Evolutionary conservation across 306 rosid genomes (phyloP).

Genomic region (Senna siamea): DNA sequence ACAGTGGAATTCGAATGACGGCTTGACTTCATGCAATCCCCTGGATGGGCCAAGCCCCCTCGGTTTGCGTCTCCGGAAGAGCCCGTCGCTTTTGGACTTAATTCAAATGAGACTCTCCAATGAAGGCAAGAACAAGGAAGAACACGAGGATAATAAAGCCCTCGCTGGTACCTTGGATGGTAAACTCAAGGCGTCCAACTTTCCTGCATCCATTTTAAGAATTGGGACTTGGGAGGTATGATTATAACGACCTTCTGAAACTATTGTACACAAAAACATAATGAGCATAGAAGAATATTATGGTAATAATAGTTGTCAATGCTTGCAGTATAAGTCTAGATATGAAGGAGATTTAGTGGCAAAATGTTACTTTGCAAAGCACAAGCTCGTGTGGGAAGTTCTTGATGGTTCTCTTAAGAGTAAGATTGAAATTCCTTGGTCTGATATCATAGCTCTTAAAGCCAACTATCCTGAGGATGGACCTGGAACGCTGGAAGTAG

Average conservation of each 20-base stretch:
- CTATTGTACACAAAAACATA: background rate
- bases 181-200: conserved; percentile 81
- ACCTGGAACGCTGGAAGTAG: conserved; percentile 69
- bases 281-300: background rate
- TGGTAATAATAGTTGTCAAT: conserved; percentile 13
- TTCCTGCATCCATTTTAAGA: conserved; percentile 65
- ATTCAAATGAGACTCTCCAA: conserved; percentile 84
- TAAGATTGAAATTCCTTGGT: conserved; percentile 93
- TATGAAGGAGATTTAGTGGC: conserved; percentile 91
- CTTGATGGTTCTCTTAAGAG: conserved; percentile 87
- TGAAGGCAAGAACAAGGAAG: conserved; percentile 51
- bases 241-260: conserved; percentile 8
- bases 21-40: conserved; percentile 42
- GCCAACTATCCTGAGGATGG: conserved; percentile 78
- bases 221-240: conserved; percentile 90
- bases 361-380: conserved; percentile 86
- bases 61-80: conserved; percentile 81
- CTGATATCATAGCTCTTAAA: conserved; percentile 78
- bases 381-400: conserved; percentile 92
- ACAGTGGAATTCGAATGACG: conserved; percentile 45
- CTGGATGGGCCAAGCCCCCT: conserved; percentile 77
- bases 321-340: conserved; percentile 73
- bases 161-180: conserved; percentile 47
- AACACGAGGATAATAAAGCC: conserved; percentile 41
- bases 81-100: conserved; percentile 85